Base-by-base conservation (phyloP, 2,329 filamentous ascomycete species). In the Alternaria consortialis region DNA sequence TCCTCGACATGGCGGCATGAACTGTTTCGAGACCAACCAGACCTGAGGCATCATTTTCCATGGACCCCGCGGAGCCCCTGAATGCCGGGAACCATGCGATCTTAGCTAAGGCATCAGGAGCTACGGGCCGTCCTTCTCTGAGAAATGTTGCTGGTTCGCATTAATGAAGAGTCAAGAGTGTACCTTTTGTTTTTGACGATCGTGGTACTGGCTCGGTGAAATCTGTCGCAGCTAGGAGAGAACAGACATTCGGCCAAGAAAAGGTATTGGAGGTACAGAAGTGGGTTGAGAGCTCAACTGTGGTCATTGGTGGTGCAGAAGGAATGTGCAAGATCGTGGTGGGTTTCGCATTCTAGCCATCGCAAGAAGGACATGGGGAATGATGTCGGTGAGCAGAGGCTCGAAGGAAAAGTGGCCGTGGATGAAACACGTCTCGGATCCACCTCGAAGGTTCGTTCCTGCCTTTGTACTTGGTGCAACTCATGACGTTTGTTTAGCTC, bases 11-110 rank as follows among this genome's bases (percentile, higher is more conserved):
- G 25, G 50, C 27, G 27, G 56, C 51, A 31, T 42, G 7, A 44
- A 25, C 37, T 42, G 56, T 56, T 59, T 59, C 56, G 56, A 23
- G 9, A 25, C 44, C 23, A 46, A 53, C 23, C 29, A 44, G 51
- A 31, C 50, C 32, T 55, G 50, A 58, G 56, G 42, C 56, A 54
- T 15, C 34, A 46, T 17, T 32, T 43, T 32, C 29, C 9, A 31
- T 29, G 5, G 23, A 52, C 34, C 48, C 23, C 39, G 29, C n/a
- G 23, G 20, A 47, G 20, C 42, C 12, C 32, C 39, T 54, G 50
- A 12, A 34, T 7, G 34, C 43, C 43, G 13, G 20, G 27, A 27
- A 17, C 5, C 32, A 40, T 47, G 51, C 15, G n/a, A 40, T 29
- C 7, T 15, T 25, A 29, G 17, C 15, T 43, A 53, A 37, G 44